Evolutionary conservation across 2,329 filamentous ascomycete genomes (phyloP), one percentile per base, ranked within the genome.

Genomic region (Fusarium sp.): DNA sequence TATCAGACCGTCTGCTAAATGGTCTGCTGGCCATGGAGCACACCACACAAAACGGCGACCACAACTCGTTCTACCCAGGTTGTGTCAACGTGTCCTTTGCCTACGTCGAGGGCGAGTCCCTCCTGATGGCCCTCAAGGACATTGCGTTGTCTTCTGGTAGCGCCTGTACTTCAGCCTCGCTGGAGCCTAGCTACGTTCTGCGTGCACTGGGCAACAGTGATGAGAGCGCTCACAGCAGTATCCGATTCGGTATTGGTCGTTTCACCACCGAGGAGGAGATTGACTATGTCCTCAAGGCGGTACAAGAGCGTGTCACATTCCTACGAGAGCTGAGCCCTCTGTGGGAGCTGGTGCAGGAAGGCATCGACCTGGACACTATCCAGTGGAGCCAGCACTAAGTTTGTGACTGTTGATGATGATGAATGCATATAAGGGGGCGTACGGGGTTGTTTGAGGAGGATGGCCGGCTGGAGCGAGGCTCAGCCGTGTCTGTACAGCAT

Each of bases 11-110:
- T 63, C 89, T 99, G 30, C 88, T 94, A 45, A 91, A 93, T 20
- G 95, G 95, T 3, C 91, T 99, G 4, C 87, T 99, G 22, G 84
- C 94, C 7, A 90, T 99, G 86, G 97, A 98, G 82, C 97, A 99
- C 84, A 98, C 97, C 3, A 90, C 89, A 10, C 92, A 98, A 78
- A 99, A 99, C 80, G 97, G 97, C 60, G 95, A 97, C 77, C 88
- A 92, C 2, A 84, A 93, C 6, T 89, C 90, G 62, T 97, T 97
- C 83, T 99, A 99, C 82, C 95, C 97, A 2, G 97, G 97, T 72
- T 99, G 97, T 79, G 96, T 99, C 71, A 99, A 99, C 83, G 94
- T 99, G 12, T 99, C 97, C 0, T 99, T 99, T 81, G 96, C 97
- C 37, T 99, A 99, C 80, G 95, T 99, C 6, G 97, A 99, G 85